Evolutionary conservation across 345 rosid genomes (phyloP).

Genomic region (Lumnitzera racemosa): DNA sequence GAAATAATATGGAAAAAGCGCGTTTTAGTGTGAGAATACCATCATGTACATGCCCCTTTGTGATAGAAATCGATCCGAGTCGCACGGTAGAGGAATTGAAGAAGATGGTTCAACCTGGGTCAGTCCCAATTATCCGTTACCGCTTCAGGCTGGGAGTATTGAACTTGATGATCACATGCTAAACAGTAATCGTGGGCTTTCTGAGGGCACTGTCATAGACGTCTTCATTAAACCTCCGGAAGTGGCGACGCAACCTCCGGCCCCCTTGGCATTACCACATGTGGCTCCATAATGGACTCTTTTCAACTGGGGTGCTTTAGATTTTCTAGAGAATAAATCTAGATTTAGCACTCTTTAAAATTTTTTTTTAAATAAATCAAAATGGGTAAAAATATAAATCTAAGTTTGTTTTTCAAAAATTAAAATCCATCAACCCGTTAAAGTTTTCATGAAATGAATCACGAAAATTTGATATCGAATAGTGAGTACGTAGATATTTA

Average conservation of each 20-base stretch:
- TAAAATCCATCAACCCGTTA: no score
- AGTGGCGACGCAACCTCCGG: background rate
- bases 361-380: no score
- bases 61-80: conserved; percentile 20
- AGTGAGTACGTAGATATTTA: no score
- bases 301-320: no score
- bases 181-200: conserved; percentile 21
- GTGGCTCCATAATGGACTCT: no score
- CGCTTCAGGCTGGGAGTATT: conserved; percentile 17
- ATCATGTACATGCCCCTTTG: conserved; percentile 16
- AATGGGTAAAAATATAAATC: no score
- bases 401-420: no score
- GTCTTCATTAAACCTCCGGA: conserved; percentile 27
- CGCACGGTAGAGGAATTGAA: conserved; percentile 29
- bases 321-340: no score
- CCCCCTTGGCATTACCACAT: no score
- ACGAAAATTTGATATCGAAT: no score
- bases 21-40: conserved; percentile 26
- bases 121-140: conserved; percentile 17
- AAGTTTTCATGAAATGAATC: no score
- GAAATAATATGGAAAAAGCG: conserved; percentile 5
- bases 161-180: conserved; percentile 30
- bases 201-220: conserved; percentile 23
- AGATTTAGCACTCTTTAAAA: no score
- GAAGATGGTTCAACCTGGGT: conserved; percentile 34